Percentiles rank a stretch among this genome's conserved stretches.
phyloP scores from a whole-genome alignment of 2,329 filamentous ascomycete species.

The Grosmannia penicillata region DNA sequence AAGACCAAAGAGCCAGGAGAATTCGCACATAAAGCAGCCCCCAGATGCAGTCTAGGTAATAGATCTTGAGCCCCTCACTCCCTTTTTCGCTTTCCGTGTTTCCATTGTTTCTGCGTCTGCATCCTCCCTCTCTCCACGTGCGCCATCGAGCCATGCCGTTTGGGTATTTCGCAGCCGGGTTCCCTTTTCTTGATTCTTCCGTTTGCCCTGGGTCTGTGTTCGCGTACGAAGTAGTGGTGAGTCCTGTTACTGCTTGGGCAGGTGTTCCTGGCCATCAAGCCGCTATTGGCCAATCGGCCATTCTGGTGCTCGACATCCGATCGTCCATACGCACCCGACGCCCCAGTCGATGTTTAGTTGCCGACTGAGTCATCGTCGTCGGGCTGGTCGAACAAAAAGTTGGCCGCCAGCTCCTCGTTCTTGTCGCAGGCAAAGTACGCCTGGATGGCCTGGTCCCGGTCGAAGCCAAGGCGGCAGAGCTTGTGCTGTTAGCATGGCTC shows the following conservation, averaged over 20 bases:
- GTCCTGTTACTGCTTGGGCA: no score
- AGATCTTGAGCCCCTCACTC: no score
- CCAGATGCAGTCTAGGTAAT: no score
- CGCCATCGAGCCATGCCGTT: neutral
- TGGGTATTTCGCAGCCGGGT: neutral
- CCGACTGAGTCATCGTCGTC: constrained; percentile 55
- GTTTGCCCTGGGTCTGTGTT: neutral
- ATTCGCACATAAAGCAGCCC: no score
- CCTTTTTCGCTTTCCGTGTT: no score
- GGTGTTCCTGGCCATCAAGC: no score
- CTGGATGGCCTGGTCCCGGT: constrained; percentile 86
- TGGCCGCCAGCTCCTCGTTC: constrained; percentile 95
- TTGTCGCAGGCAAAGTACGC: constrained; percentile 99
- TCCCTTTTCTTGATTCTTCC: neutral
- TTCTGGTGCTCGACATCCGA: no score
- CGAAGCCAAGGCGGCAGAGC: constrained; percentile 87
- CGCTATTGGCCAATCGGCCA: no score
- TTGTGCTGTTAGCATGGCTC: constrained; percentile 19
- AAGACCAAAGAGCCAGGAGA: no score
- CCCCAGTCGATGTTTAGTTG: constrained; percentile 1
- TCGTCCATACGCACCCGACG: no score
- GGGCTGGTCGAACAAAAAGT: constrained; percentile 95
- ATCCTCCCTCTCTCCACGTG: neutral
- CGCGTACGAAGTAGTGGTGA: no score
- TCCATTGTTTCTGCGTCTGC: no score